These are phyloP conservation scores for Trametes cinnabarina DNA, from an alignment of 768 basidiomycete species.

Conservation along the genomic window DNA sequence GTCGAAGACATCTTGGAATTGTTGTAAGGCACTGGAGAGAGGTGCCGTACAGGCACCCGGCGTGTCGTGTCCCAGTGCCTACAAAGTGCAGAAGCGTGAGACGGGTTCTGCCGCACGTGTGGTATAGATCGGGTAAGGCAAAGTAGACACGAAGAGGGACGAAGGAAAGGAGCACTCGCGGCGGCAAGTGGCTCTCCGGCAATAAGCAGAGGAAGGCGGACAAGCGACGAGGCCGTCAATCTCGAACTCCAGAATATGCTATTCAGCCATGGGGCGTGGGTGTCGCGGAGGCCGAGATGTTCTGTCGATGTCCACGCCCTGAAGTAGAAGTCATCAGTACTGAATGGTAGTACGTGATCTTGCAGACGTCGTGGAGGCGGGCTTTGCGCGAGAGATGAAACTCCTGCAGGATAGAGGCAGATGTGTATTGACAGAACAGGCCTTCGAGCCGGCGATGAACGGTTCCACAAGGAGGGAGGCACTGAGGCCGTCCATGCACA, in stretches of 20 bases:
- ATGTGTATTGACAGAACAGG: too few species aligned
- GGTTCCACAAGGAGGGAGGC: too few species aligned
- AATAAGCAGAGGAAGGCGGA: background rate
- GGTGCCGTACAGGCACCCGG: background rate
- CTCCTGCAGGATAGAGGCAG: too few species aligned
- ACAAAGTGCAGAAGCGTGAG: background rate
- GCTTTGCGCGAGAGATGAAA: too few species aligned
- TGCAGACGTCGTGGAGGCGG: too few species aligned
- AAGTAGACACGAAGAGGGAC: background rate
- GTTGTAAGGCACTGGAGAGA: background rate
- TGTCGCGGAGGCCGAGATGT: background rate
- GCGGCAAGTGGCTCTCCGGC: background rate
- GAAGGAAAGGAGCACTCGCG: background rate
- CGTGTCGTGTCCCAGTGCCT: background rate
- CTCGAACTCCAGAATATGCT: background rate
- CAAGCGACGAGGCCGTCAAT: background rate
- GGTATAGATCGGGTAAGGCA: background rate
- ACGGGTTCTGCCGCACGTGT: background rate
- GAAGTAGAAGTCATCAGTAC: too few species aligned
- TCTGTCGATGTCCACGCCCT: background rate
- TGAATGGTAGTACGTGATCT: too few species aligned
- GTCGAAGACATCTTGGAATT: background rate
- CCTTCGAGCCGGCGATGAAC: too few species aligned
- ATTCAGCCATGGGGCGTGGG: background rate
- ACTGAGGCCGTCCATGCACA: too few species aligned